phyloP scores from a whole-genome alignment of 2,329 filamentous ascomycete species.

The Talaromyces albobiverticillius region DNA sequence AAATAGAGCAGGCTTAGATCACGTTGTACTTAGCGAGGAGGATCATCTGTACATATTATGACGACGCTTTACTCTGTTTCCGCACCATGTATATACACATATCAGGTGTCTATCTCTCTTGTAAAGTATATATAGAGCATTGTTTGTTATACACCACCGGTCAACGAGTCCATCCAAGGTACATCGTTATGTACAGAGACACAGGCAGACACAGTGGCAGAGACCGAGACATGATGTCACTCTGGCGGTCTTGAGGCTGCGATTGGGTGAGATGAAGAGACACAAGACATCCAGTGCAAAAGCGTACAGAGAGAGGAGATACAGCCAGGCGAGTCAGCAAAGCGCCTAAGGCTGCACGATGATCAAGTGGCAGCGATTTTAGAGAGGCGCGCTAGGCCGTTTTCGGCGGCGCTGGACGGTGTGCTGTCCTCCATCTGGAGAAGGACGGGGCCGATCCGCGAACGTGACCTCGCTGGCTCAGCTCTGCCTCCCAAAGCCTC shows the following conservation, averaged over 20 bases:
- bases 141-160: no score
- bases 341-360: not conserved
- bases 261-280: not conserved
- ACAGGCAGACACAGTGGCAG: no score
- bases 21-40: not conserved
- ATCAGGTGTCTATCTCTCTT: not conserved
- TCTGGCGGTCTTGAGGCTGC: not conserved
- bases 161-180: no score
- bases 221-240: not conserved
- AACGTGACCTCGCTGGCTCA: constrained; percentile 7
- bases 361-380: constrained; percentile 1
- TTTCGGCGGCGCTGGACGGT: not conserved
- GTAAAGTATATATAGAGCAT: not conserved
- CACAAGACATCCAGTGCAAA: no score
- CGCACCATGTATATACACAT: no score
- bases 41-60: constrained; percentile 5
- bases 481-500: constrained; percentile 1
- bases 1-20: no score
- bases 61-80: not conserved
- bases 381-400: not conserved
- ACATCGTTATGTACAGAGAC: no score
- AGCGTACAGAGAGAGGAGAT: no score
- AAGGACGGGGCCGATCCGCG: constrained; percentile 1
- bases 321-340: not conserved
- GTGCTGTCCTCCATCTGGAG: constrained; percentile 8